phyloP scores from a whole-genome alignment of 306 rosid species.

The Boehmeria nivea region DNA sequence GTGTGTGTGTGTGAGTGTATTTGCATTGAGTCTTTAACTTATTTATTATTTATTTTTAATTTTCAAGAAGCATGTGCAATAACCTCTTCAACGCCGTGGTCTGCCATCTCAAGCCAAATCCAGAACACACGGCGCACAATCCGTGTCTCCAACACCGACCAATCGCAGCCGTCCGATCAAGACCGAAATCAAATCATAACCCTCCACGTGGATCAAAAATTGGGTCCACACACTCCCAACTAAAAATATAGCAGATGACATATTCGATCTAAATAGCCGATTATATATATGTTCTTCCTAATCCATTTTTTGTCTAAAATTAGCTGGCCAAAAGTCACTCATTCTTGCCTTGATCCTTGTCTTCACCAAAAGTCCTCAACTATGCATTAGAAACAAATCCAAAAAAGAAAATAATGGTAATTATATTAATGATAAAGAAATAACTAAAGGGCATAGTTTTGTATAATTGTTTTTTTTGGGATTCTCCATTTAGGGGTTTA shows the following conservation, averaged over 20 bases:
- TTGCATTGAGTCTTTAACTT: not conserved
- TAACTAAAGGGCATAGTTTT: not conserved
- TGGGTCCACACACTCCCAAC: conserved; percentile 22
- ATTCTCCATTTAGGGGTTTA: conserved; percentile 6
- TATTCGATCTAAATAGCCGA: no score
- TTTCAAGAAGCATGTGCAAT: conserved; percentile 14
- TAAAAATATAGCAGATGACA: no score
- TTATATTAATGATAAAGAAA: not conserved
- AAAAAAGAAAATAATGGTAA: not conserved
- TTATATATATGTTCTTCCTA: not conserved
- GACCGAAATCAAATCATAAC: not conserved
- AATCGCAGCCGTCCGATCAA: conserved; percentile 16
- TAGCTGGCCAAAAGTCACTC: conserved; percentile 24
- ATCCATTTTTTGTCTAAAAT: not conserved
- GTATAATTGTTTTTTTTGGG: conserved; percentile 8
- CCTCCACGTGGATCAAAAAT: conserved; percentile 26
- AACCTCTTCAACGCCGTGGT: conserved; percentile 33
- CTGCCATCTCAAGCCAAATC: conserved; percentile 30
- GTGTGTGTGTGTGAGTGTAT: no score
- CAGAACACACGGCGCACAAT: conserved; percentile 46
- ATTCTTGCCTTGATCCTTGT: no score
- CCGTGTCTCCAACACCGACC: conserved; percentile 30
- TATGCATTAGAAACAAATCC: not conserved
- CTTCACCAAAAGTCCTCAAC: conserved; percentile 11
- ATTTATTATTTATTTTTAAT: not conserved